Base-by-base conservation (phyloP, 2,329 filamentous ascomycete genomes). In the Talaromyces sp. region DNA sequence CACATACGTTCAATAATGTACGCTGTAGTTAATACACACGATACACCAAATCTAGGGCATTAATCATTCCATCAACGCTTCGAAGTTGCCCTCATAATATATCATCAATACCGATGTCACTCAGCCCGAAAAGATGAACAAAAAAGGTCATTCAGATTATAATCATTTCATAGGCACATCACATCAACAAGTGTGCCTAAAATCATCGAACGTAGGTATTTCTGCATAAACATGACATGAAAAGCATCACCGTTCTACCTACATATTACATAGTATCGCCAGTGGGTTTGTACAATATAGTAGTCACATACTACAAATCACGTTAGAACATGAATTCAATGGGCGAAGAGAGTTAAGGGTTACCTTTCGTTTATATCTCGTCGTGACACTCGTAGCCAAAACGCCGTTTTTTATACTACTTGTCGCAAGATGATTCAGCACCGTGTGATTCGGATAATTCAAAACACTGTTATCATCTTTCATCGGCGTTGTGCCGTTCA, bases 391-490 rank as follows among this genome's bases (percentile, higher is more conserved):
- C 6, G 96, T 96, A 39, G 95, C 95, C 69, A 99, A 84, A 31
- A 98, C 91, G 68, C 94, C 93, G 70, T 97, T 93, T 82, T 97
- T 97, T 78, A 99, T 99, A 77, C 93, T 97, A 78, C 94, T 98
- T 3, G 95, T 99, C 58, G 94, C 94, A 70, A 99, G 82, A 77
- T 99, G 95, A 71, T 99, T 99, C 68, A 99, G 82, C 37, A 98
- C 92, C 0, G 95, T 97, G 74, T 99, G 94, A 73, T 98, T 99
- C 14, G 95, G 95, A 86, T 97, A 94, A 70, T 92, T 95, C 68
- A 99, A 82, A 67, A 99, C 95, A 79, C 93, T 97, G 78, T 94
- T 97, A 79, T 99, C 95, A 76, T 99, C 95, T 82, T 98, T 98
- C 84, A 97, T 92, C 7, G 94, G 89, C 31, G 92, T 93, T 2